These are phyloP conservation scores for Exophiala aquamarina DNA, from an alignment of 2,329 filamentous ascomycete species.

Conservation along the genomic window DNA sequence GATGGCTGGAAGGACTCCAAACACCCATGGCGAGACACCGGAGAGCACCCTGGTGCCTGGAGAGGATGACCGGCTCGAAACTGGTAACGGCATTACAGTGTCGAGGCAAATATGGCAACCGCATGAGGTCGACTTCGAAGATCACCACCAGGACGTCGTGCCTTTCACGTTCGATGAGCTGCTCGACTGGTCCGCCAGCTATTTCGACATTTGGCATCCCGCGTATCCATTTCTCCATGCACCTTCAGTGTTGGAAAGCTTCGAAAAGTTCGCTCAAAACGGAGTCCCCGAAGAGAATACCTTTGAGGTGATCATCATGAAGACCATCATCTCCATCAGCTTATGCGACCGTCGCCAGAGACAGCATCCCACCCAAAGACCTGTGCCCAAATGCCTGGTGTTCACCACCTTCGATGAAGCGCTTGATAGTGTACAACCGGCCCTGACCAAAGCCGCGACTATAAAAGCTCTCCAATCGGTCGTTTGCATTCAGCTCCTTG, in stretches of 20 bases:
- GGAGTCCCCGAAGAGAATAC: constrained; percentile 34
- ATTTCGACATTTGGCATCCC: constrained; percentile 60
- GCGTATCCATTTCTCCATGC: constrained; percentile 58
- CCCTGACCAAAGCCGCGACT: constrained; percentile 50
- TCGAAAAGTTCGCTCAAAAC: constrained; percentile 44
- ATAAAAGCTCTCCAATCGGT: constrained; percentile 52
- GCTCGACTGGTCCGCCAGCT: constrained; percentile 51
- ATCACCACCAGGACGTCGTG: constrained; percentile 2
- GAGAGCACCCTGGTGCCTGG: constrained; percentile 53
- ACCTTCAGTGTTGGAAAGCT: constrained; percentile 49
- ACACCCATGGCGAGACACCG: constrained; percentile 33
- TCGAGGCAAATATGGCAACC: constrained; percentile 36
- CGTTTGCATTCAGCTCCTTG: constrained; percentile 54
- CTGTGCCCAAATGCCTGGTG: constrained; percentile 46
- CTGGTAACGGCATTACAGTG: constrained; percentile 8
- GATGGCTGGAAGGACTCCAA: constrained; percentile 37
- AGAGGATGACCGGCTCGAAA: constrained; percentile 53
- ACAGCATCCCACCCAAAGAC: constrained; percentile 18
- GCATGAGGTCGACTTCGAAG: constrained; percentile 34
- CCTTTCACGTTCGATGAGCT: constrained; percentile 49
- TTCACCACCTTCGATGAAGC: constrained; percentile 54
- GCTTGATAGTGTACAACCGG: constrained; percentile 50
- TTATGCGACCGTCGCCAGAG: constrained; percentile 54
- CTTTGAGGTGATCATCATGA: constrained; percentile 46
- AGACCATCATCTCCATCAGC: constrained; percentile 55